Evolutionary conservation across 441 rosid species (phyloP).

Genomic region (Aleurites moluccanus): DNA sequence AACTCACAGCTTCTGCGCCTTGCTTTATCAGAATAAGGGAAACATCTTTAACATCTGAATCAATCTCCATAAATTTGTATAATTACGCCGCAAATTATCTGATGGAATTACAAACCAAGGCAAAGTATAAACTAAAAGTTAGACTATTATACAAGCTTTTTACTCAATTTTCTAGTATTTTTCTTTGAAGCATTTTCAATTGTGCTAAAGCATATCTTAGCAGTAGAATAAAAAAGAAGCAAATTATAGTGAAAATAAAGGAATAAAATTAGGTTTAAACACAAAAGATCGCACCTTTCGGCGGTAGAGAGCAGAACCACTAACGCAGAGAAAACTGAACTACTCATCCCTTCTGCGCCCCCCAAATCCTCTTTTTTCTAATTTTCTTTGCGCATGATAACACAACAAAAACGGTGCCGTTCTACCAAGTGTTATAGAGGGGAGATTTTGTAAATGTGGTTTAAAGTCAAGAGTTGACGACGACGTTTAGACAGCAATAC

Average conservation of each 20-base stretch:
- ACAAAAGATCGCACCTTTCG: not conserved
- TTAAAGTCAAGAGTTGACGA: not conserved
- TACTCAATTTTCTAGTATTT: not conserved
- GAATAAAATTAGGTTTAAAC: not conserved
- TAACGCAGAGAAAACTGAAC: not conserved
- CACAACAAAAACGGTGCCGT: no score
- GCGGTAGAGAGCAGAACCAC: no score
- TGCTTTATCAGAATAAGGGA: slow-evolving; percentile 70
- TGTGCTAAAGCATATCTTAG: not conserved
- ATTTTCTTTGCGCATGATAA: no score
- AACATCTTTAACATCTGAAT: slow-evolving; percentile 34
- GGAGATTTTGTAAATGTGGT: slow-evolving; percentile 6
- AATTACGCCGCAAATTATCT: not conserved
- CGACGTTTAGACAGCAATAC: not conserved
- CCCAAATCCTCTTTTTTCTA: not conserved
- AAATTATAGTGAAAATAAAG: not conserved
- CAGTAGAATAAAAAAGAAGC: not conserved
- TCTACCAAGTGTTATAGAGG: no score
- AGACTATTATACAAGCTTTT: not conserved
- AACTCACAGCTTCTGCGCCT: slow-evolving; percentile 97
- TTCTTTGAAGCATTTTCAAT: not conserved
- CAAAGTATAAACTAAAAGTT: not conserved
- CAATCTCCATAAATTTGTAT: slow-evolving; percentile 41
- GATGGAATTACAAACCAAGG: not conserved
- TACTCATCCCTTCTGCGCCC: not conserved